Conservation (phyloP, 139 green algal species). For the Chlorella sp. region DNA sequence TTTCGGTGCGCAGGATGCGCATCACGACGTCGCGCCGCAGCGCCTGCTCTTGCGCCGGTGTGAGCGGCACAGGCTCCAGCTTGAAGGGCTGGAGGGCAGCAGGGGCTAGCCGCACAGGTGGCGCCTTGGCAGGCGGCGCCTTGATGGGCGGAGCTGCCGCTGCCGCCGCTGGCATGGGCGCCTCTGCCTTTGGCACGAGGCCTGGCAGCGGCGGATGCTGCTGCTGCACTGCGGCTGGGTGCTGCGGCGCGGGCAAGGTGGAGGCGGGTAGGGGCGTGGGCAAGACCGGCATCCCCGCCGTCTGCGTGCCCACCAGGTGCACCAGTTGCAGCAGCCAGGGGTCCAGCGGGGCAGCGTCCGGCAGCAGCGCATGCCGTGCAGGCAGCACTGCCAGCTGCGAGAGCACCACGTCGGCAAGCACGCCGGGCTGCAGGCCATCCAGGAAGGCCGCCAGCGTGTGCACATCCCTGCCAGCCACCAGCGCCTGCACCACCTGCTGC, state of each 20-base stretch:
- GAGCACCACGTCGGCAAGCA: conserved; percentile 60
- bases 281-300: background rate
- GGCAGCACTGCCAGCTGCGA: conserved; percentile 47
- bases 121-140: conserved; percentile 10
- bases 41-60: conserved; percentile 12
- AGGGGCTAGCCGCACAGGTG: background rate
- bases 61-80: conserved; percentile 32
- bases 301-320: conserved; percentile 13
- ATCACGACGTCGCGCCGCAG: conserved; percentile 53
- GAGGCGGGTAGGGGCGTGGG: too few relatives aligned
- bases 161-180: background rate
- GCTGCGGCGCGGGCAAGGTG: background rate
- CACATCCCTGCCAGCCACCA: conserved; percentile 28
- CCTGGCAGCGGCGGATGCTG: background rate
- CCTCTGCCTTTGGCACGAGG: background rate
- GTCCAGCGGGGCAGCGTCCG: conserved; percentile 17
- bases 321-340: conserved; percentile 31
- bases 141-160: conserved; percentile 22
- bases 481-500: conserved; percentile 27
- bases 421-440: conserved; percentile 21
- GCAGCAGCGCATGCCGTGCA: background rate
- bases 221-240: conserved; percentile 14
- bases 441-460: conserved; percentile 36
- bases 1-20: conserved; percentile 49
- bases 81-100: background rate